Evolutionary conservation across 2,329 filamentous ascomycete species (phyloP).

Genomic region (Fusarium burgessii): DNA sequence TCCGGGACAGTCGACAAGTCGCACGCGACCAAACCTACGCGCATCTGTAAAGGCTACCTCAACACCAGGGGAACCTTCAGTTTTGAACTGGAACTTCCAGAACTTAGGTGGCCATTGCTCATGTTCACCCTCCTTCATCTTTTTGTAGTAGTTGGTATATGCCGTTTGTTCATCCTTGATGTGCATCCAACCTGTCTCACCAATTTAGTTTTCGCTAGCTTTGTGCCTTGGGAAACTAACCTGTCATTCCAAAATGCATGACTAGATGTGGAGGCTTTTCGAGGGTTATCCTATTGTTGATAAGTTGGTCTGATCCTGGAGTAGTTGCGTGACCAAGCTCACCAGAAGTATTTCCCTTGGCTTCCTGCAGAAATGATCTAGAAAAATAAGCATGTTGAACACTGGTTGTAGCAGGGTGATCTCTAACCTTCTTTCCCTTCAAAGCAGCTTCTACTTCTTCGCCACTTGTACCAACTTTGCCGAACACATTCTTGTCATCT

Average conservation of each 20-base stretch:
- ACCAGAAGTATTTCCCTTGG: constrained; percentile 98
- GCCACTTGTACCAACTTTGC: constrained; percentile 87
- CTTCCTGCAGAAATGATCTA: constrained; percentile 75
- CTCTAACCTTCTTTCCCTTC: constrained; percentile 72
- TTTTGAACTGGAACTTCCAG: constrained; percentile 85
- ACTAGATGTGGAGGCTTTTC: constrained; percentile 86
- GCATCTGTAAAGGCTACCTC: constrained; percentile 86
- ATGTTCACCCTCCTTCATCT: constrained; percentile 69
- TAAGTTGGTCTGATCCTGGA: constrained; percentile 7
- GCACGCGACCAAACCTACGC: constrained; percentile 81
- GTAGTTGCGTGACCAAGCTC: constrained; percentile 29
- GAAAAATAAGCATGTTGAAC: not conserved
- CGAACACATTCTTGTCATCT: constrained; percentile 88
- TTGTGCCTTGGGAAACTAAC: constrained; percentile 46
- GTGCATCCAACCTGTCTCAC: constrained; percentile 78
- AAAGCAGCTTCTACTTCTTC: constrained; percentile 79
- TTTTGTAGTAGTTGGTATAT: constrained; percentile 86
- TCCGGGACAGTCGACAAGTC: constrained; percentile 84
- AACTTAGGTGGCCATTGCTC: constrained; percentile 86
- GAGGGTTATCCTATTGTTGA: constrained; percentile 60
- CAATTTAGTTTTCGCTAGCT: constrained; percentile 10
- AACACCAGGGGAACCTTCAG: constrained; percentile 64
- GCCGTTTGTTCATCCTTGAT: constrained; percentile 82
- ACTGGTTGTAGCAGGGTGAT: no score
- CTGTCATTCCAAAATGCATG: constrained; percentile 86